Percentiles rank a stretch among this genome's conserved stretches.
Evolutionary conservation across 1,284 basidiomycete genomes (phyloP).

Genomic region (Malassezia arunalokei): DNA sequence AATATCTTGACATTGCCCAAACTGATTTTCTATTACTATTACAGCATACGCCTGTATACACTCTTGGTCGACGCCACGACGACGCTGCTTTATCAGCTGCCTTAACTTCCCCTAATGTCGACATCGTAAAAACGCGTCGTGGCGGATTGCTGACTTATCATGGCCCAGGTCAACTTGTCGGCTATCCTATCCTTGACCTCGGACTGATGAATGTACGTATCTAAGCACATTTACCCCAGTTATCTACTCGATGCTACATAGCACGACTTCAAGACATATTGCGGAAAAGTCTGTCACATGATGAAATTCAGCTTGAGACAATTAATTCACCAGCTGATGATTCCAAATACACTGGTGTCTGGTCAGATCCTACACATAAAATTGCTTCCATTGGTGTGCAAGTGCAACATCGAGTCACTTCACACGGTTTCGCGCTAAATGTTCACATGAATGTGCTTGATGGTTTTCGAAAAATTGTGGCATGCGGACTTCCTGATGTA

Average conservation of each 20-base stretch:
- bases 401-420: slow-evolving; percentile 80
- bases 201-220: slow-evolving; percentile 53
- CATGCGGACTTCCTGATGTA: slow-evolving; percentile 82
- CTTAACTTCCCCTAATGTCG: slow-evolving; percentile 59
- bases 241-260: slow-evolving; percentile 58
- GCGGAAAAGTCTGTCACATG: slow-evolving; percentile 53
- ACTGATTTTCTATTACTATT: slow-evolving; percentile 51
- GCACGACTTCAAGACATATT: slow-evolving; percentile 58
- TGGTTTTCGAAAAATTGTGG: slow-evolving; percentile 74
- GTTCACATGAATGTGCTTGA: slow-evolving; percentile 62
- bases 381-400: slow-evolving; percentile 92
- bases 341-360: slow-evolving; percentile 34
- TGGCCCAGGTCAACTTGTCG: slow-evolving; percentile 91
- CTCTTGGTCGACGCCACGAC: slow-evolving; percentile 62
- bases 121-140: slow-evolving; percentile 68
- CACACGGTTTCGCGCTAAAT: slow-evolving; percentile 90
- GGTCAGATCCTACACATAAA: slow-evolving; percentile 52
- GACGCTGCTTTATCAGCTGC: slow-evolving; percentile 59
- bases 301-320: slow-evolving; percentile 46
- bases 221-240: slow-evolving; percentile 3
- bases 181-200: slow-evolving; percentile 84
- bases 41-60: slow-evolving; percentile 85
- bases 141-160: slow-evolving; percentile 95
- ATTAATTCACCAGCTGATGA: slow-evolving; percentile 22
- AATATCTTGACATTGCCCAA: slow-evolving; percentile 26